These are phyloP conservation scores for Sphagnum fallax DNA, from an alignment of 228 moss, liverwort and hornwort species.

Conservation along the genomic window DNA sequence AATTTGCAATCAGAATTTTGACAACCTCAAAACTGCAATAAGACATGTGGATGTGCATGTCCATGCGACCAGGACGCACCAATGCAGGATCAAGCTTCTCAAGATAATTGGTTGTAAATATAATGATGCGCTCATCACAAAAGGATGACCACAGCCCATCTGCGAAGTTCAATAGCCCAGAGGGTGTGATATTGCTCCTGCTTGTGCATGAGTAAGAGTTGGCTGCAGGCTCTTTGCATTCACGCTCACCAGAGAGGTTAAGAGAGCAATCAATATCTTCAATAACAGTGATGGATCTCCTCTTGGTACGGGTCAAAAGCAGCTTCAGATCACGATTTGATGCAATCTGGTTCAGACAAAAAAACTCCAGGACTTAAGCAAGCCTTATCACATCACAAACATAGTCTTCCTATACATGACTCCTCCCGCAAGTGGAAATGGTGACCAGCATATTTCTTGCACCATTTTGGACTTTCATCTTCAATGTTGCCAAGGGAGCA, in stretches of 20 bases:
- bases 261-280: slow-evolving; percentile 38
- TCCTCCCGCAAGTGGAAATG: no score
- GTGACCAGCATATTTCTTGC: no score
- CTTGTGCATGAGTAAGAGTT: not conserved
- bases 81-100: slow-evolving; percentile 26
- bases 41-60: slow-evolving; percentile 34
- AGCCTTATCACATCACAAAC: no score
- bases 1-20: slow-evolving; percentile 23
- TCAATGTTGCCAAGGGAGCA: no score
- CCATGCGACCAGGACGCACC: slow-evolving; percentile 28
- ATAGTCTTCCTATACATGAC: no score
- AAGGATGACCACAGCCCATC: slow-evolving; percentile 35
- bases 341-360: slow-evolving; percentile 4
- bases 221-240: not conserved
- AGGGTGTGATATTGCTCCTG: slow-evolving; percentile 6
- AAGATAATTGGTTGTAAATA: slow-evolving; percentile 36
- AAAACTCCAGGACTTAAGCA: no score
- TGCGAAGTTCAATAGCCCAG: slow-evolving; percentile 28
- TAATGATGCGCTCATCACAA: slow-evolving; percentile 24
- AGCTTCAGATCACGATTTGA: slow-evolving; percentile 18
- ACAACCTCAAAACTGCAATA: slow-evolving; percentile 24
- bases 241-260: slow-evolving; percentile 3
- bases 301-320: slow-evolving; percentile 18
- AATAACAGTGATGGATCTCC: slow-evolving; percentile 28
- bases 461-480: no score